phyloP scores from a whole-genome alignment of 2,329 filamentous ascomycete genomes.

The Talaromyces piceae region DNA sequence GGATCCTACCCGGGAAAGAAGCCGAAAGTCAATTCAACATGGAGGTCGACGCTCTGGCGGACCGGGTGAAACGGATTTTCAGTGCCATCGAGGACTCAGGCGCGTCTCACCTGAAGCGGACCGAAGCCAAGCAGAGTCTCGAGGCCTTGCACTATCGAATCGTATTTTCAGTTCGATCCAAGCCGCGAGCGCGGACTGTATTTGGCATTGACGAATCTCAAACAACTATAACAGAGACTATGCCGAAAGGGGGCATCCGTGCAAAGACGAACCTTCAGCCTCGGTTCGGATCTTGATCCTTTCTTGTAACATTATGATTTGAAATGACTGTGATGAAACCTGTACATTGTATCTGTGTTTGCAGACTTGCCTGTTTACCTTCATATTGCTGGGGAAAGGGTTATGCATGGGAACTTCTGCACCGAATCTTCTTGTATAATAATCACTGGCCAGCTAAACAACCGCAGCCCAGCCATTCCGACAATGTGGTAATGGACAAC shows the following conservation, averaged over 20 bases:
- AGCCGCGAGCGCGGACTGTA: slow-evolving; percentile 42
- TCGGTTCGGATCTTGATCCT: background rate
- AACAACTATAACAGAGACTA: background rate
- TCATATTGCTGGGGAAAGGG: too few relatives aligned
- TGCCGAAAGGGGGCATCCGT: background rate
- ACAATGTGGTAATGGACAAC: slow-evolving; percentile 6
- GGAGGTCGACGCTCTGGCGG: slow-evolving; percentile 60
- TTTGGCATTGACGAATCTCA: slow-evolving; percentile 20
- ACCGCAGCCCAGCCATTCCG: background rate
- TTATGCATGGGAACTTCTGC: background rate
- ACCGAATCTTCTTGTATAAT: background rate
- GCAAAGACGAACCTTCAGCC: background rate
- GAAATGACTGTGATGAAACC: background rate
- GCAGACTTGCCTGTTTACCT: too few relatives aligned
- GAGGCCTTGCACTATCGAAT: slow-evolving; percentile 70
- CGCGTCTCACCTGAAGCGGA: slow-evolving; percentile 62
- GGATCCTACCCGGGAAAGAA: slow-evolving; percentile 25
- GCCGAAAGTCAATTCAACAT: slow-evolving; percentile 55
- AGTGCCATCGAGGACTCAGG: slow-evolving; percentile 65
- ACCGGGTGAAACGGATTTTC: slow-evolving; percentile 49
- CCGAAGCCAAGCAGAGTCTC: slow-evolving; percentile 68
- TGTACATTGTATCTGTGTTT: background rate
- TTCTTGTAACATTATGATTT: background rate
- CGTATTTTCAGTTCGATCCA: slow-evolving; percentile 61
- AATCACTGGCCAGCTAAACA: background rate